Base-by-base conservation (phyloP, 1,284 basidiomycete genomes). In the Cryptococcus deneoformans region DNA sequence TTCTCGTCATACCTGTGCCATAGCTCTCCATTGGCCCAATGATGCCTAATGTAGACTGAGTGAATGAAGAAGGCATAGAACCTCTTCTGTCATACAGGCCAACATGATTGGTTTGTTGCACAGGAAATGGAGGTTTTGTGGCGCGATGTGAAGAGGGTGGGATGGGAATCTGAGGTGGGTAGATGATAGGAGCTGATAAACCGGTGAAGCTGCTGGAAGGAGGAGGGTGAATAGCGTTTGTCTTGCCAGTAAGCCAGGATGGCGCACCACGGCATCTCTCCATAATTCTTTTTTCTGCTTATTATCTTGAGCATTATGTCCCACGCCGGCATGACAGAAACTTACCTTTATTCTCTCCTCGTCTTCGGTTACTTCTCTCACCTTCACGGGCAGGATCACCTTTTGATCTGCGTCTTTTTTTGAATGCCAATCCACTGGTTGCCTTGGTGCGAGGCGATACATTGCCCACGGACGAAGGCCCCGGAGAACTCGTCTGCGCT, bases 281-380 rank as follows among this genome's bases (percentile, higher is more conserved):
- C 36, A 58, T 42, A 10, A 7, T 54, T 10, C 57, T 24, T 9
- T 53, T 50, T n/a, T 51, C 52, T 54, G 16, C 20, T 8, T 16
- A 9, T n/a, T 29, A 10, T 20, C 42, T 20, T 52, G 11, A 57
- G 46, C 46, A 6, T 9, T 14, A 36, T 47, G 6, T 8, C 20
- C 3, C 9, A 12, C 11, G 52, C 44, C 34, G 6, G 43, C 42
- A 24, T 35, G 49, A n/a, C 6, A 20, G 11, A 29, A n/a, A 50
- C 56, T 36, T 14, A 60, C 58, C 56, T 12, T 50, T 52, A 12
- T 47, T 38, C 34, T 52, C 47, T n/a, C 59, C 59, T 49, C 56
- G 46, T 20, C 59, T 16, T 38, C 56, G 36, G 9, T 35, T 52
- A 34, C 48, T 54, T 42, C 50, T 35, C 54, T 53, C 39, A 35